phyloP scores from a whole-genome alignment of 2,329 filamentous ascomycete genomes.

The Microascus cirrosus region DNA sequence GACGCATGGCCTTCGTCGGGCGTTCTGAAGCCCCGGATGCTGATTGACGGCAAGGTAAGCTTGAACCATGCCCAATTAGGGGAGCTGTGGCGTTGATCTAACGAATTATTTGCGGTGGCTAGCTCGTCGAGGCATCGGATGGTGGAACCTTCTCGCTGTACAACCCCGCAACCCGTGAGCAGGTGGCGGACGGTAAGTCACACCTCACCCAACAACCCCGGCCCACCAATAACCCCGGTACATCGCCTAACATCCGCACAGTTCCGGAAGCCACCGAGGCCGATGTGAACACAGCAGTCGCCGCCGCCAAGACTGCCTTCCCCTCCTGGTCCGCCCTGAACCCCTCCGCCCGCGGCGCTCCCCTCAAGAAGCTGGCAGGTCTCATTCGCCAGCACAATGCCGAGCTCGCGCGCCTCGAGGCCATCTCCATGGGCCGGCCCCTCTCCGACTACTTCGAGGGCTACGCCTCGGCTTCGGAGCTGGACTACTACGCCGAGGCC shows the following conservation, averaged over 20 bases:
- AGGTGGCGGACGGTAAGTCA: constrained; percentile 12
- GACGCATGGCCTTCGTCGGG: background rate
- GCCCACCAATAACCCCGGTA: background rate
- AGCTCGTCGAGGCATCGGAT: constrained; percentile 6
- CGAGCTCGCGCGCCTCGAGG: constrained; percentile 56
- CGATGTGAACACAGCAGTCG: constrained; percentile 35
- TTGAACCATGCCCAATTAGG: background rate
- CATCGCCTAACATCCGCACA: constrained; percentile 5
- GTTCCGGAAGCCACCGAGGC: constrained; percentile 33
- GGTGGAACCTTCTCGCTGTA: constrained; percentile 10
- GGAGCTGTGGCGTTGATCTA: background rate
- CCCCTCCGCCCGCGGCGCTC: constrained; percentile 24
- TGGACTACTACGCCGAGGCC: constrained; percentile 76
- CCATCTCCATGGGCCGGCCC: constrained; percentile 68
- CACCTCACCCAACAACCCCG: background rate
- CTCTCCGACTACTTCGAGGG: constrained; percentile 64
- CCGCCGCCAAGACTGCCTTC: constrained; percentile 35
- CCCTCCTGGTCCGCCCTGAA: constrained; percentile 28
- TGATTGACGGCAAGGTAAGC: constrained; percentile 5
- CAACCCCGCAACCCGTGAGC: constrained; percentile 14
- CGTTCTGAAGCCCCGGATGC: constrained; percentile 3
- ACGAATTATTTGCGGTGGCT: background rate
- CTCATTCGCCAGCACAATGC: constrained; percentile 55
- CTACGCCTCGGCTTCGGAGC: constrained; percentile 61
- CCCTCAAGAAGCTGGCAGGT: constrained; percentile 51